These are phyloP conservation scores for Dictyostelium intermedium DNA, from an alignment of 78 protist species.

Conservation along the genomic window DNA sequence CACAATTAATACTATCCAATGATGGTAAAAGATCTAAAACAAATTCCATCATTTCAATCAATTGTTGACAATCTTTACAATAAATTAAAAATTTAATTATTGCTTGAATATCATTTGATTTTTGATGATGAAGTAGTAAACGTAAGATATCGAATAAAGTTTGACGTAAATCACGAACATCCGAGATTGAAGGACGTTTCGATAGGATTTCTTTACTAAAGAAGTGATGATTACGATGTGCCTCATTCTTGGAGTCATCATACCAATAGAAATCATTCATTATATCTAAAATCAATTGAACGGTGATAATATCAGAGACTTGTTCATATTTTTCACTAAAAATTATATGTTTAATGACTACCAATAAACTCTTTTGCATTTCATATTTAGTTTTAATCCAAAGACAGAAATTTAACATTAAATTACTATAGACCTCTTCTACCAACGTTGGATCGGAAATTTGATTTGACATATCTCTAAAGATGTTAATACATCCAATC, in stretches of 20 bases:
- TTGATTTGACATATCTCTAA: conserved; percentile 58
- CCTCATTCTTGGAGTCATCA: not conserved
- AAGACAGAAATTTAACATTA: conserved; percentile 31
- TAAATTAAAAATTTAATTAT: conserved; percentile 5
- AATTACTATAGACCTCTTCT: conserved; percentile 33
- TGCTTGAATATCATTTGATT: conserved; percentile 4
- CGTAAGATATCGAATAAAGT: conserved; percentile 5
- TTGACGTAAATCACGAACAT: conserved; percentile 30
- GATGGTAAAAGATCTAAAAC: conserved; percentile 26
- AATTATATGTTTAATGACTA: conserved; percentile 32
- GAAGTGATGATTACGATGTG: not conserved
- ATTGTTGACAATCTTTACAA: conserved; percentile 11
- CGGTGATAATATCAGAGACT: conserved; percentile 21
- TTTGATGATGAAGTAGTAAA: not conserved
- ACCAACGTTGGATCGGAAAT: conserved; percentile 54
- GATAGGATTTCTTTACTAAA: not conserved
- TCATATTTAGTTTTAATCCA: conserved; percentile 61
- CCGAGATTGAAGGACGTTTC: conserved; percentile 7
- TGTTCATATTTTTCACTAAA: conserved; percentile 25
- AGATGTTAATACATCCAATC: conserved; percentile 21
- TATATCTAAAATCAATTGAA: conserved; percentile 48
- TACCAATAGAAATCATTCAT: conserved; percentile 73
- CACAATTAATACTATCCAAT: not conserved
- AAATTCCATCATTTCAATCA: conserved; percentile 53
- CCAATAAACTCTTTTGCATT: conserved; percentile 30